Percentiles rank a stretch among this genome's conserved stretches.
Conservation (phyloP, 176 grass and related monocot species). For the Aegilops speltoides region DNA sequence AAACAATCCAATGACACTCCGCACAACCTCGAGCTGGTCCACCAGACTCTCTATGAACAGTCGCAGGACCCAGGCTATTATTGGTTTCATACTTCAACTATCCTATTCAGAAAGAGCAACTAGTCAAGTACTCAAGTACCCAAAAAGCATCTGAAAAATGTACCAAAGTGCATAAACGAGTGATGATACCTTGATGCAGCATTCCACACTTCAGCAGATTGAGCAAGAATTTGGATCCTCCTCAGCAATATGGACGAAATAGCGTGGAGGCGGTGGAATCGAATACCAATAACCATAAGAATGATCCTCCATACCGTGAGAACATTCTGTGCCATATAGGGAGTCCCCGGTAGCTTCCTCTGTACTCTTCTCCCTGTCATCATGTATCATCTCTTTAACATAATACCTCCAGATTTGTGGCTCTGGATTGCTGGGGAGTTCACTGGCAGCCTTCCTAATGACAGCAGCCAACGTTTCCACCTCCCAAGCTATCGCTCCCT, state of each 20-base stretch:
- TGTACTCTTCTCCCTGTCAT: not conserved
- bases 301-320: not conserved
- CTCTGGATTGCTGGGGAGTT: not conserved
- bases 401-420: not conserved
- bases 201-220: not conserved
- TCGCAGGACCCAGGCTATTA: too few relatives aligned
- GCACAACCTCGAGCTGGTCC: too few relatives aligned
- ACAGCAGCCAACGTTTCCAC: not conserved
- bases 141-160: too few relatives aligned
- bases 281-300: not conserved
- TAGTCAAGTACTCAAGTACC: too few relatives aligned
- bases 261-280: too few relatives aligned
- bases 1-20: too few relatives aligned
- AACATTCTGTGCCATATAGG: not conserved
- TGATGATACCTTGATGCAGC: not conserved
- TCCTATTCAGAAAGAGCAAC: too few relatives aligned
- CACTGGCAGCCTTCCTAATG: not conserved
- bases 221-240: not conserved
- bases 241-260: not conserved
- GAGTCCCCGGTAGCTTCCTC: not conserved
- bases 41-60: too few relatives aligned
- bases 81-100: too few relatives aligned
- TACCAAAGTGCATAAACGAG: too few relatives aligned
- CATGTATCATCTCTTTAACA: not conserved
- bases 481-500: not conserved